Evolutionary conservation across 768 basidiomycete genomes (phyloP).

Genomic region (Porphyrellus cyaneotinctus): DNA sequence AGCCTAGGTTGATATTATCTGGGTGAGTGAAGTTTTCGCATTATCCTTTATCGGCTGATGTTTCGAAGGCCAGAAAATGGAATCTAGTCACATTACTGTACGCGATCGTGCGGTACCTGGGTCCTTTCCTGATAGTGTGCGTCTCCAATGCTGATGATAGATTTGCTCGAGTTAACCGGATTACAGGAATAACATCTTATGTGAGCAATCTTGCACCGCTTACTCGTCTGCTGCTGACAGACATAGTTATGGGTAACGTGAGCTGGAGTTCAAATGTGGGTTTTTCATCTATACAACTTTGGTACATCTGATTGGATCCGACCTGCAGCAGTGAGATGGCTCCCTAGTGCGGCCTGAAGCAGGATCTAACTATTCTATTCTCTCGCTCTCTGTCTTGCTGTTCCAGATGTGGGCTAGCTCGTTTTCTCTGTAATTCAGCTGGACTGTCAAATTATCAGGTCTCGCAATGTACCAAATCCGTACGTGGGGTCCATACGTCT

Average conservation of each 20-base stretch:
- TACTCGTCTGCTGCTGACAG: neutral
- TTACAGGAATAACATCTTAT: conserved; percentile 5
- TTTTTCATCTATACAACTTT: neutral
- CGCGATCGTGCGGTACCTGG: conserved; percentile 17
- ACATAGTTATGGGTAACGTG: conserved; percentile 1
- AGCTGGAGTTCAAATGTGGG: conserved; percentile 12
- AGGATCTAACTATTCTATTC: neutral
- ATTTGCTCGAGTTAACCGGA: neutral
- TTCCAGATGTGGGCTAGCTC: conserved; percentile 9
- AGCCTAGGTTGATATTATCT: conserved; percentile 17
- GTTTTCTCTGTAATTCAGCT: neutral
- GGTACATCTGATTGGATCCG: neutral
- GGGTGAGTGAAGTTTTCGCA: conserved; percentile 3
- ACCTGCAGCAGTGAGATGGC: conserved; percentile 11
- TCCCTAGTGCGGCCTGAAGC: neutral
- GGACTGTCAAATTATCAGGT: conserved; percentile 5
- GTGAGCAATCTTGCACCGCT: conserved; percentile 2
- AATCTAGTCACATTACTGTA: conserved; percentile 17
- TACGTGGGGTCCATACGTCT: conserved; percentile 13
- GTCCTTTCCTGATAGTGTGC: conserved; percentile 13
- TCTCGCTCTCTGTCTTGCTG: neutral
- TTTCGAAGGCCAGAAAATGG: conserved; percentile 16
- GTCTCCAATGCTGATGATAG: neutral
- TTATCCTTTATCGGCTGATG: neutral
- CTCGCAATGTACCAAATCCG: conserved; percentile 13